Evolutionary conservation across 2,329 filamentous ascomycete species (phyloP).

Genomic region (Stemphylium lycopersici): DNA sequence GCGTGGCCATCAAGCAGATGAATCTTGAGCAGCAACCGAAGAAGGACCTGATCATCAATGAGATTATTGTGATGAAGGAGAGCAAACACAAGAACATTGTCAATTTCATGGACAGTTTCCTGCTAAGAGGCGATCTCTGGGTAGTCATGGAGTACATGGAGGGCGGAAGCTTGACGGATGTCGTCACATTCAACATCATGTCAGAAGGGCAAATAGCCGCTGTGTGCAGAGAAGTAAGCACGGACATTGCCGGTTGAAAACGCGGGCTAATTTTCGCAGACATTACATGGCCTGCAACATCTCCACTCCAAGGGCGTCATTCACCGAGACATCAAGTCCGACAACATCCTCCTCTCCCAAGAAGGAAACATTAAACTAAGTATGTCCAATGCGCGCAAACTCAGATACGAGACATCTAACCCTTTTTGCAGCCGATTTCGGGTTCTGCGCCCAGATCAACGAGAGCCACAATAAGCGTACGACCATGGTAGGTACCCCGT

Average conservation of each 20-base stretch:
- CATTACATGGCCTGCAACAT: conserved; percentile 88
- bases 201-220: conserved; percentile 95
- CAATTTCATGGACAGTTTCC: conserved; percentile 97
- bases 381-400: conserved; percentile 55
- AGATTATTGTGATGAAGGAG: conserved; percentile 99
- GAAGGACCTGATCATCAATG: conserved; percentile 98
- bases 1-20: conserved; percentile 99
- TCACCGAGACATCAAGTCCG: conserved; percentile 98
- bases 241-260: too few relatives aligned
- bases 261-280: conserved; percentile 54
- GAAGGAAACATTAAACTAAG: conserved; percentile 98
- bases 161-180: conserved; percentile 94
- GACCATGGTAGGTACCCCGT: conserved; percentile 98
- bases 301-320: conserved; percentile 98
- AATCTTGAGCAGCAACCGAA: conserved; percentile 98
- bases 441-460: conserved; percentile 98
- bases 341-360: conserved; percentile 92
- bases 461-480: conserved; percentile 96
- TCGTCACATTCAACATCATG: conserved; percentile 99
- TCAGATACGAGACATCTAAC: conserved; percentile 3
- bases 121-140: conserved; percentile 90
- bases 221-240: conserved; percentile 79
- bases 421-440: conserved; percentile 78
- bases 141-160: conserved; percentile 99
- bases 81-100: conserved; percentile 98